Base-by-base conservation (phyloP, 345 rosid species). In the Citrus medica region DNA sequence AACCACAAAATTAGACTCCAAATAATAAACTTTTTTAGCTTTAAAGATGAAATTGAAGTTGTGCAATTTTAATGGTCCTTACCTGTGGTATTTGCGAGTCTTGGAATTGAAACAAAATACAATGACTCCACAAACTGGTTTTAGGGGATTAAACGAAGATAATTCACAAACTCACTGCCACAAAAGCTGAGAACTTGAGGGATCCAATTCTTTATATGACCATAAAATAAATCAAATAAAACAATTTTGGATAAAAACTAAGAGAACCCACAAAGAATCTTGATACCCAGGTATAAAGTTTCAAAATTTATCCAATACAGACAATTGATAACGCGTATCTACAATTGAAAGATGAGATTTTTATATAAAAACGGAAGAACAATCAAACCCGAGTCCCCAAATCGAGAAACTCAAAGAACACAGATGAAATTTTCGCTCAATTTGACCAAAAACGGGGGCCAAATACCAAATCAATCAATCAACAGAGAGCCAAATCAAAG, bases 1-100 rank as follows among this genome's bases (percentile, higher is more conserved):
- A 30, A 17, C 17, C 70, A 63, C 30, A 75, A 19, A 30, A 48
- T 64, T 64, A 63, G 32, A 25, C 16, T 46, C 71, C 78, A 75
- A 75, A 42, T 28, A 21, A 42, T 62, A 42, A 32, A 19, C 5
- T 5, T 10, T 19, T 24, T 10, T 10, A 21, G 30, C 35, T 63
- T 63, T 46, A 40, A 17, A 3, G 27, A 75, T 19, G 5, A 46
- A 74, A 17, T 1, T 19, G 27, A 40, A 74, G 59, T 61, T 35
- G 21, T 64, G 13, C 5, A 51, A 30, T 28, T 48, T 14, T 22
- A 42, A 48, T n/a, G 30, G 30, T 64, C 48, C 71, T 46, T 48
- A 64, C 71, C 71, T 30, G 48, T 48, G 40, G 51, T 75, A 32
- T 22, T 74, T 74, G 59, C 38, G 62, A 74, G 68, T 27, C 27